Percentiles rank a stretch among this genome's conserved stretches.
Evolutionary conservation across 495 filamentous ascomycete species (phyloP).

Genomic region (Pseudevernia furfuracea): DNA sequence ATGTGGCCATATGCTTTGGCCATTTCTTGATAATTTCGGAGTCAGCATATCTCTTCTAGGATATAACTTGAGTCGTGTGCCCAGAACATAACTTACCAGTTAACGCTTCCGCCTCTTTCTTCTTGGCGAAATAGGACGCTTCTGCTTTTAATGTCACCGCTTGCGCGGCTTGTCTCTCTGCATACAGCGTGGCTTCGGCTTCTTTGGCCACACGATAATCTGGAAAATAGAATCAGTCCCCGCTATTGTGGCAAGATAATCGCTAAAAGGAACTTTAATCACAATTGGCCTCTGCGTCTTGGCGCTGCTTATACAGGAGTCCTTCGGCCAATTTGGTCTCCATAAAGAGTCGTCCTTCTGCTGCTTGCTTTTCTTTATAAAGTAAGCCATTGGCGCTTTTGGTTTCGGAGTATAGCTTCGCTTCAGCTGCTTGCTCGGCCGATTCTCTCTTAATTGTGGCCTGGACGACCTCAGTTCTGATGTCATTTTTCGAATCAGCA

Average conservation of each 20-base stretch:
- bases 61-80: too few relatives aligned
- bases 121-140: slow-evolving; percentile 49
- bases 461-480: slow-evolving; percentile 59
- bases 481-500: not conserved
- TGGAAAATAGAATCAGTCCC: not conserved
- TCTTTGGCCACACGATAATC: slow-evolving; percentile 17
- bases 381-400: slow-evolving; percentile 50
- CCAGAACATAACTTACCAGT: too few relatives aligned
- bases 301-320: slow-evolving; percentile 36
- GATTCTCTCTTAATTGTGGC: slow-evolving; percentile 65
- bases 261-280: not conserved
- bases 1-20: slow-evolving; percentile 66
- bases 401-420: slow-evolving; percentile 39
- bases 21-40: too few relatives aligned
- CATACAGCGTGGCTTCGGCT: slow-evolving; percentile 22
- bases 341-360: slow-evolving; percentile 47
- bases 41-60: too few relatives aligned
- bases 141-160: slow-evolving; percentile 52
- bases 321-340: slow-evolving; percentile 48
- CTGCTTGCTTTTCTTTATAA: slow-evolving; percentile 48
- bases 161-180: slow-evolving; percentile 34
- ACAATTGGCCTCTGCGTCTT: slow-evolving; percentile 23
- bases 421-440: slow-evolving; percentile 67
- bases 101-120: slow-evolving; percentile 68
- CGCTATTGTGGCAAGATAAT: not conserved